Evolutionary conservation across 2,329 filamentous ascomycete species (phyloP), one percentile per base, ranked within the genome.

Genomic region (Penicillium expansum): DNA sequence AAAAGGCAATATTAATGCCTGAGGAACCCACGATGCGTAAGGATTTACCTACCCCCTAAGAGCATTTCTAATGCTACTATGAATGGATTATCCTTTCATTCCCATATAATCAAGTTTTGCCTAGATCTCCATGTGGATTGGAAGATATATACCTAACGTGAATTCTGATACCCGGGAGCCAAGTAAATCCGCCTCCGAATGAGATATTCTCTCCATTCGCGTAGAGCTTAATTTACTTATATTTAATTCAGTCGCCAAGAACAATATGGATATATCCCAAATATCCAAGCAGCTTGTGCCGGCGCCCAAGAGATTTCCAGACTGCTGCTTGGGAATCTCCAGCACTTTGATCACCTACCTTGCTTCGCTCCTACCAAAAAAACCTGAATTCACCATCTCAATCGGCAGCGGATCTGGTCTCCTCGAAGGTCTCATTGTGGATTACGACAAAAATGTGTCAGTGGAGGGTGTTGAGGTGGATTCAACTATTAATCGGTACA

Each of bases 341-440:
- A 66, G 35, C 29, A 61, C 61, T 22, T 50, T 72, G 4, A 44
- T 69, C 20, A 37, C 45, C 27, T 37, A 57, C 18, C 24, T 72
- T 6, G 42, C 59, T 29, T 48, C 42, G 1, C 42, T 68, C 20
- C 68, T 72, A 4, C 70, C 70, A 11, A 33, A 55, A 38, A 56
- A 52, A 11, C 69, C 70, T 10, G 29, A 10, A n/a, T 71, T 68
- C 58, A 71, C 69, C 14, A 65, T 81, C 38, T 80, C 78, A 2
- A 74, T 83, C 48, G 81, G 82, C 55, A 77, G 77, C 60, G 82
- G 82, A 44, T 78, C 71, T 42, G 82, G 82, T 24, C 71, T 83
- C 8, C 71, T 84, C 16, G 82, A 83, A 69, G 71, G 72, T 2
- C 62, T 79, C 6, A 67, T 82, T 27, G 55, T 71, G 18, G 48